Conservation (phyloP, 2,329 filamentous ascomycete species). For the Ceratocystis cacaofunesta region DNA sequence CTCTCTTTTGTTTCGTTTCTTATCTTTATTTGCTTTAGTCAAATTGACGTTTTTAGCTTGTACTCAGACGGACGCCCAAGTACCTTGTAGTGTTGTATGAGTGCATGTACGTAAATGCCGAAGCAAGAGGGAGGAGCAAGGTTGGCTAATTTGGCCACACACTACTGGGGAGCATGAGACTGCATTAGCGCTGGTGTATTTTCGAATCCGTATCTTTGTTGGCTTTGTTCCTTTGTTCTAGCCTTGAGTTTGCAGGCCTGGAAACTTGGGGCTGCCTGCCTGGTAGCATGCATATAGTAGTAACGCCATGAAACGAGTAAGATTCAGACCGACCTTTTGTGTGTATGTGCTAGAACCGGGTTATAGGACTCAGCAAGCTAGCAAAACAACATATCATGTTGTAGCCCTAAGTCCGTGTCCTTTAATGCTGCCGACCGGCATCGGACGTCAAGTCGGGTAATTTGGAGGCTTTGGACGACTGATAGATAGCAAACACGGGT, state of each 20-base stretch:
- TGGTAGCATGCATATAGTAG: neutral
- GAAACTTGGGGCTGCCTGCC: neutral
- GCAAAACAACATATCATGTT: neutral
- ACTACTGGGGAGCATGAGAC: neutral
- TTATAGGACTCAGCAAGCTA: neutral
- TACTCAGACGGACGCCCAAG: neutral
- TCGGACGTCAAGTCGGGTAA: neutral
- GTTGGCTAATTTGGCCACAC: neutral
- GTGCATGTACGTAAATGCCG: neutral
- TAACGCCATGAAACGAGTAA: neutral
- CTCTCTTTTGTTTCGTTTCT: neutral
- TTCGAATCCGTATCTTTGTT: neutral
- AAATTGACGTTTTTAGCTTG: neutral
- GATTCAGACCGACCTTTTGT: neutral
- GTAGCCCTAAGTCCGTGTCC: neutral
- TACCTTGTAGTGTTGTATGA: neutral
- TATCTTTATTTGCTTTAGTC: neutral
- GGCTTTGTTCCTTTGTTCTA: neutral
- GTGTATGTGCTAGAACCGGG: neutral
- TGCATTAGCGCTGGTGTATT: neutral
- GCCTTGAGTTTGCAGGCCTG: neutral
- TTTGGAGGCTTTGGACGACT: neutral
- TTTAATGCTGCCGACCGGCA: neutral
- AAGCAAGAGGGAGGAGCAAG: neutral
- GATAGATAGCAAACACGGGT: neutral